A percentile compares a stretch with the other conserved stretches of the same genome.
These are phyloP conservation scores for Fusarium buxicola DNA, from an alignment of 2,329 filamentous ascomycete species.

Conservation along the genomic window DNA sequence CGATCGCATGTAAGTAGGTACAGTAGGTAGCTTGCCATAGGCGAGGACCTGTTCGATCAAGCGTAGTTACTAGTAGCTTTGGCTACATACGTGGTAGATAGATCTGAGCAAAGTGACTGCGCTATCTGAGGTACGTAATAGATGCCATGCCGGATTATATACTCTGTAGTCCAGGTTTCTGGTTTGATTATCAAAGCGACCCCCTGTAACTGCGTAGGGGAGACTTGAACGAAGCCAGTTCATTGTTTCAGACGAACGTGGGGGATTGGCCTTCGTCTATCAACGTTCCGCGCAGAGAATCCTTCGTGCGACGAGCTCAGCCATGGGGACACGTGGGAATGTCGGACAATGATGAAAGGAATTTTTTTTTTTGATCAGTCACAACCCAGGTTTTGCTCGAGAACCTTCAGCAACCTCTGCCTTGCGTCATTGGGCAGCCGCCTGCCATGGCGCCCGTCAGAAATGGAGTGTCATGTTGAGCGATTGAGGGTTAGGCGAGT, in stretches of 20 bases:
- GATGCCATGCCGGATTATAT: no score
- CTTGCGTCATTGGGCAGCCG: constrained; percentile 13
- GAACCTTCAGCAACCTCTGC: constrained; percentile 10
- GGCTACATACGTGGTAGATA: no score
- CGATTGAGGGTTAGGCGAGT: constrained; percentile 4
- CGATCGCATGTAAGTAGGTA: constrained; percentile 12
- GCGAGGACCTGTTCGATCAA: no score
- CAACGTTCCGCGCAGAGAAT: constrained; percentile 36
- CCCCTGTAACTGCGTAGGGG: no score
- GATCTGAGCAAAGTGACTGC: no score
- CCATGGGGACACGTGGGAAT: constrained; percentile 45
- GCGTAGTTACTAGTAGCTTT: no score
- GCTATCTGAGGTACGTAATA: no score
- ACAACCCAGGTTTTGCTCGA: constrained; percentile 9
- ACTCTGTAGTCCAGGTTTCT: no score
- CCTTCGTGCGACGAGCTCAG: constrained; percentile 31
- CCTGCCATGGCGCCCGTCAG: constrained; percentile 4
- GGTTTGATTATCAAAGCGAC: no score
- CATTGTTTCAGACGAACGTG: constrained; percentile 17
- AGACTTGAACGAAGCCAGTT: no score
- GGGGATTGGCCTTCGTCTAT: constrained; percentile 10
- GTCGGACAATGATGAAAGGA: constrained; percentile 36
- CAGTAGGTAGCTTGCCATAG: not conserved
- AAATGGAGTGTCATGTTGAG: constrained; percentile 25
- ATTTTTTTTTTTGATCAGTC: constrained; percentile 45